Evolutionary conservation across 2,329 filamentous ascomycete species (phyloP).

Genomic region (Cucurbitaria berberidis): DNA sequence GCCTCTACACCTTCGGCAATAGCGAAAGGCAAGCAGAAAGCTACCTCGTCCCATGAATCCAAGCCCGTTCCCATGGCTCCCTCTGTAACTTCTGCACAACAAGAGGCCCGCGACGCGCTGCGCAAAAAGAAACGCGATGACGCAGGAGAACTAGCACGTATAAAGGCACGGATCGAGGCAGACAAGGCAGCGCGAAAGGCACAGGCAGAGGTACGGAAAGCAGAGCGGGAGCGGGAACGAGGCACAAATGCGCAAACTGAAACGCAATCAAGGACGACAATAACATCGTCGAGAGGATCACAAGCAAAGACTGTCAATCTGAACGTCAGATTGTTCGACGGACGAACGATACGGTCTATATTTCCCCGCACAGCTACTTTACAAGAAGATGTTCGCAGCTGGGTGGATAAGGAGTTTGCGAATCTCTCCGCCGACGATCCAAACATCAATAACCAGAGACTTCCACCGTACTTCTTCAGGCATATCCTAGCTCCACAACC

Average conservation of each 20-base stretch:
- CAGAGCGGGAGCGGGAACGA: slow-evolving; percentile 40
- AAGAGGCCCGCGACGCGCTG: slow-evolving; percentile 53
- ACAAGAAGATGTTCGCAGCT: slow-evolving; percentile 70
- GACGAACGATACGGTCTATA: slow-evolving; percentile 74
- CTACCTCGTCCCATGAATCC: slow-evolving; percentile 38
- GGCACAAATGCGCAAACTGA: slow-evolving; percentile 6
- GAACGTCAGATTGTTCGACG: slow-evolving; percentile 84
- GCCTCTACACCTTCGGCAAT: slow-evolving; percentile 23
- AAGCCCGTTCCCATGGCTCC: slow-evolving; percentile 42
- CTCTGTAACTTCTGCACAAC: slow-evolving; percentile 47
- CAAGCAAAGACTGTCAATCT: slow-evolving; percentile 54
- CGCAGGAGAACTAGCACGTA: slow-evolving; percentile 71
- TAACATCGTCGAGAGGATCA: slow-evolving; percentile 32
- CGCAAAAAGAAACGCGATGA: slow-evolving; percentile 69
- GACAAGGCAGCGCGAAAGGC: slow-evolving; percentile 72
- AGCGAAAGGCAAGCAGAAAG: slow-evolving; percentile 52
- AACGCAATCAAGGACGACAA: slow-evolving; percentile 8
- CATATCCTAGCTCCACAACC: slow-evolving; percentile 80
- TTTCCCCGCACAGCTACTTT: slow-evolving; percentile 72
- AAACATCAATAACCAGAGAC: slow-evolving; percentile 26
- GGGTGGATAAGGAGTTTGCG: slow-evolving; percentile 67
- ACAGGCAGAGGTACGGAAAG: slow-evolving; percentile 41
- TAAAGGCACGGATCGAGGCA: slow-evolving; percentile 76
- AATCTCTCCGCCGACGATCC: slow-evolving; percentile 29
- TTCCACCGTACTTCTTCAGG: slow-evolving; percentile 78